Conservation (phyloP, 768 basidiomycete species). For the Leccinum obscurum region DNA sequence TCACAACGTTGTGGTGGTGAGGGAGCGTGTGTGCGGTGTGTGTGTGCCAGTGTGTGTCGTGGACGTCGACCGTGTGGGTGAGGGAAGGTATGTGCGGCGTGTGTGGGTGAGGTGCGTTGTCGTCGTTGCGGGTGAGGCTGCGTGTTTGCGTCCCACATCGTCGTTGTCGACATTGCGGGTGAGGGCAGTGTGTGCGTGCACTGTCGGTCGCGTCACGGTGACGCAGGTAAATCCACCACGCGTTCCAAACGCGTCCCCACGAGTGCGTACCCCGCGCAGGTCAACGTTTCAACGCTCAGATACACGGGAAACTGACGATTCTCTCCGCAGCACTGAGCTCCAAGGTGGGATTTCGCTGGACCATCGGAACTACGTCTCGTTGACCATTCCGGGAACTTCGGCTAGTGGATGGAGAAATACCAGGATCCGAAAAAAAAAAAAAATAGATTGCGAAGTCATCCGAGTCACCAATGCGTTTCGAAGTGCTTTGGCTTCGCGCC, state of each 20-base stretch:
- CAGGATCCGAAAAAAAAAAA: slow-evolving; percentile 33
- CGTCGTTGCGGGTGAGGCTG: too few species aligned
- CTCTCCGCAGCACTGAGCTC: slow-evolving; percentile 67
- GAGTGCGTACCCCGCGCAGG: too few species aligned
- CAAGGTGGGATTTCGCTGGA: slow-evolving; percentile 26
- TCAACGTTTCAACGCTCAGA: too few species aligned
- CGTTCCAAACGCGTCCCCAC: too few species aligned
- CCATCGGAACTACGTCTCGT: slow-evolving; percentile 17
- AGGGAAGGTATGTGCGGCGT: too few species aligned
- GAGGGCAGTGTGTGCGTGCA: too few species aligned
- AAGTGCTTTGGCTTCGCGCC: slow-evolving; percentile 31
- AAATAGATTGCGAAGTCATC: slow-evolving; percentile 65
- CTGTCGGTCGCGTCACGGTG: slow-evolving; percentile 14
- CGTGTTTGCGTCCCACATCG: too few species aligned
- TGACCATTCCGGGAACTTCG: slow-evolving; percentile 32
- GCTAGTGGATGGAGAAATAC: slow-evolving; percentile 31
- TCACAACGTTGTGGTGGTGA: slow-evolving; percentile 35
- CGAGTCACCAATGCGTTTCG: slow-evolving; percentile 63
- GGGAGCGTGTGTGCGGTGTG: too few species aligned
- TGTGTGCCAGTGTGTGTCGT: too few species aligned
- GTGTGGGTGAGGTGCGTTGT: too few species aligned
- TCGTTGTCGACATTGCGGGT: too few species aligned
- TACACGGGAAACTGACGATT: slow-evolving; percentile 34
- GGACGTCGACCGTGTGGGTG: too few species aligned
- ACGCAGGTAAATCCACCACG: slow-evolving; percentile 31